phyloP scores from a whole-genome alignment of 129 eudicot genomes.

The Daucus carota region DNA sequence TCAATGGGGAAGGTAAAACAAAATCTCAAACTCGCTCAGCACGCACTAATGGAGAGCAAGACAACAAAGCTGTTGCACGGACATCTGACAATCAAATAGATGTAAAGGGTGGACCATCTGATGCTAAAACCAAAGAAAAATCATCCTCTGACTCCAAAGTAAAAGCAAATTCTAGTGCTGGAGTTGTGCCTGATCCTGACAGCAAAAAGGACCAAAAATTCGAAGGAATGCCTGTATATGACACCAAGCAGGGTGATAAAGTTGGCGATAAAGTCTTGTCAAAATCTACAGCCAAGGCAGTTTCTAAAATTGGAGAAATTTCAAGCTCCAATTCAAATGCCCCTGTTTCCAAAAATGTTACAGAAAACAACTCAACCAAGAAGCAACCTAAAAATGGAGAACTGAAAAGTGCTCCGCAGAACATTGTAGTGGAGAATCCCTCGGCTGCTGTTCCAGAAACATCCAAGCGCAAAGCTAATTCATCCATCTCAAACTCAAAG shows the following conservation, averaged over 20 bases:
- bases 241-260: slow-evolving; percentile 28
- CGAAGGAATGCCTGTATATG: slow-evolving; percentile 20
- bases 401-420: not conserved
- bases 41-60: slow-evolving; percentile 25
- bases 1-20: slow-evolving; percentile 67
- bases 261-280: slow-evolving; percentile 9
- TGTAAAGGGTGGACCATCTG: slow-evolving; percentile 29
- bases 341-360: slow-evolving; percentile 1
- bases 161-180: slow-evolving; percentile 21
- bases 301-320: slow-evolving; percentile 13
- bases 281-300: slow-evolving; percentile 13
- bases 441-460: slow-evolving; percentile 2
- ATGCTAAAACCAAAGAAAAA: slow-evolving; percentile 38
- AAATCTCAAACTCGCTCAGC: slow-evolving; percentile 46
- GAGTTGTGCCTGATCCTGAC: slow-evolving; percentile 24
- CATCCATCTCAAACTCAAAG: slow-evolving; percentile 4
- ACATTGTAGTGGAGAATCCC: not conserved
- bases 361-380: slow-evolving; percentile 12
- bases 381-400: slow-evolving; percentile 18
- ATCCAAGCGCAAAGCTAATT: slow-evolving; percentile 7
- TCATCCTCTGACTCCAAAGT: slow-evolving; percentile 26
- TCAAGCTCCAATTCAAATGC: slow-evolving; percentile 8
- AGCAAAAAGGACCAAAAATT: slow-evolving; percentile 20
- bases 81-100: slow-evolving; percentile 35
- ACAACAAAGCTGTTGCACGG: slow-evolving; percentile 22